phyloP scores from a whole-genome alignment of 139 green algal genomes.

The Microglena sp. region DNA sequence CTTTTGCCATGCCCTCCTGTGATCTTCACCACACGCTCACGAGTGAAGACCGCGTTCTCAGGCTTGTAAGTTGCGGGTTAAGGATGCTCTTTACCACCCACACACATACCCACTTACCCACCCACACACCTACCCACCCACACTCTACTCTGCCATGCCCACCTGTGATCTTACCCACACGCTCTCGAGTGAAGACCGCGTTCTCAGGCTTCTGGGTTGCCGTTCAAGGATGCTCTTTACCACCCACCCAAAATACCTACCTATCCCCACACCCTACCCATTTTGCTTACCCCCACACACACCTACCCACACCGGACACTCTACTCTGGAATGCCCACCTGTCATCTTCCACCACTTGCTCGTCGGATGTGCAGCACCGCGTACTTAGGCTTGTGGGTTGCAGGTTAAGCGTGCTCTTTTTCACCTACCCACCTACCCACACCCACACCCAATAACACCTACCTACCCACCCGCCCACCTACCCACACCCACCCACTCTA shows the following conservation, averaged over 20 bases:
- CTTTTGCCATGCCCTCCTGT: slow-evolving; percentile 11
- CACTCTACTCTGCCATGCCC: neutral
- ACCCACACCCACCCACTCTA: no score
- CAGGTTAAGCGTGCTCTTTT: no score
- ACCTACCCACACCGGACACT: neutral
- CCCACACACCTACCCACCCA: neutral
- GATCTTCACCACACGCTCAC: slow-evolving; percentile 30
- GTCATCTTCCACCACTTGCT: neutral
- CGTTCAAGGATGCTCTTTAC: slow-evolving; percentile 57
- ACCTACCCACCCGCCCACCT: no score
- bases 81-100: no score
- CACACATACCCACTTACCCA: neutral
- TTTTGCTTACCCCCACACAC: neutral
- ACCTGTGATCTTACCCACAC: slow-evolving; percentile 12
- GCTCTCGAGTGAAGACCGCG: slow-evolving; percentile 47
- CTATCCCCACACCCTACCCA: neutral
- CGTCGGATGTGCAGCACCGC: no score
- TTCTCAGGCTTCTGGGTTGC: slow-evolving; percentile 64
- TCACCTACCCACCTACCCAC: no score
- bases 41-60: slow-evolving; percentile 69
- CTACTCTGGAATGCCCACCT: neutral
- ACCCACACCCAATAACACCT: no score
- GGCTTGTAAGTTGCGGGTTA: no score
- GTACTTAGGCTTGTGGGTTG: no score
- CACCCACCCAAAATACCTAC: slow-evolving; percentile 37